Base-by-base conservation (phyloP, 495 filamentous ascomycete genomes). In the Letharia columbiana region DNA sequence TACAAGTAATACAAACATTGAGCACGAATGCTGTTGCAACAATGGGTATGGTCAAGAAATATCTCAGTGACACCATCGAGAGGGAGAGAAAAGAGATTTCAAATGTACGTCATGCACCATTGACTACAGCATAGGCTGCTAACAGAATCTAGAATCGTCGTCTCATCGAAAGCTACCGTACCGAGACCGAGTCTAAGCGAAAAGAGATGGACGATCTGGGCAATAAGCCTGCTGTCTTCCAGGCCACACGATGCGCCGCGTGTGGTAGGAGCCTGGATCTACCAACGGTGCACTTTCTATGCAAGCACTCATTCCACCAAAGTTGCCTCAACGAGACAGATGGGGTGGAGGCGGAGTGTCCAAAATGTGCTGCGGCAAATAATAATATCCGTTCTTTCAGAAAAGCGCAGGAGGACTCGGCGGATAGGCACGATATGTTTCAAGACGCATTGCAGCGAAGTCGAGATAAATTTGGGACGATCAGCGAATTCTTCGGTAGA, bases 41-140 rank as follows among this genome's bases (percentile, higher is more conserved):
- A 2, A 96, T 98, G 89, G 94, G 95, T 42, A 89, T 96, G 80
- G 87, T 98, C 56, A 98, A 96, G 79, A 87, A 86, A 39, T 98
- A 98, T 73, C 86, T 98, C 7, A 84, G 87, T 64, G 83, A 88
- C 60, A 94, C 92, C 23, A 95, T 98, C 73, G 88, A 93, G 67
- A 83, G 88, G 47, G 94, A 98, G 77, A 82, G 88, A 35, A 85
- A 86, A 61, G 91, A 97, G 67, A 97, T 98, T 65, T 83, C 84
- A 12, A 83, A 77, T 23, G 84, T 86, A 74, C 63, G 78, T 70
- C 10, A 31, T 28, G 28, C 49, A 47, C 12, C 18, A 12, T 37
- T 28, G 6, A 44, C 60, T 11, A n/a, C 15, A 2, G 68, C 73
- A 64, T n/a, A 39, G 17, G 60, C 33, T 17, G 72, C 52, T 60